Evolutionary conservation across 305 asterid genomes (phyloP).

Genomic region (Fraxinus sp.): DNA sequence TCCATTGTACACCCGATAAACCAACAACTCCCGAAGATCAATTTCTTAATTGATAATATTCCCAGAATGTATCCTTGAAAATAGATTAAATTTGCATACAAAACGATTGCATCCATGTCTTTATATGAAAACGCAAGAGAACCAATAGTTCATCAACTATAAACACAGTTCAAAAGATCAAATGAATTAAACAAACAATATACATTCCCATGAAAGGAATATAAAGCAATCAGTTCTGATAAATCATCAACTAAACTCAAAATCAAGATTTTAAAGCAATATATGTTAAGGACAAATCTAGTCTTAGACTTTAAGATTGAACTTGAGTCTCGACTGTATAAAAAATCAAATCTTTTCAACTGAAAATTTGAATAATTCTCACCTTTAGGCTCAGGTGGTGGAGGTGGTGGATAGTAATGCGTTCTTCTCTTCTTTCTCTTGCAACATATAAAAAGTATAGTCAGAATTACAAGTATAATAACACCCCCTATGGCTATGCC

Average conservation of each 20-base stretch:
- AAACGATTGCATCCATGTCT: not conserved
- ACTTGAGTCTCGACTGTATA: not conserved
- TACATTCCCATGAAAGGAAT: not conserved
- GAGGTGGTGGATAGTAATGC: constrained; percentile 51
- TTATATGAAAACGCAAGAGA: not conserved
- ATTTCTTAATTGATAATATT: not conserved
- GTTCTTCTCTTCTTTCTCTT: constrained; percentile 66
- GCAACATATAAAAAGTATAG: constrained; percentile 52
- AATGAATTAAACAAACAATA: not conserved
- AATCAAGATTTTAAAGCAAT: not conserved
- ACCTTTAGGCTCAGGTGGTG: constrained; percentile 67
- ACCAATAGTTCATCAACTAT: not conserved
- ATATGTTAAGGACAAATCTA: not conserved
- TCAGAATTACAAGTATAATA: constrained; percentile 45
- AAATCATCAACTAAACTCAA: not conserved
- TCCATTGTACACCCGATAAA: not conserved
- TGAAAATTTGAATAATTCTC: constrained; percentile 6
- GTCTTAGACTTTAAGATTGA: not conserved
- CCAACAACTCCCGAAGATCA: not conserved
- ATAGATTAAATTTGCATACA: not conserved
- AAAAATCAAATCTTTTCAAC: not conserved
- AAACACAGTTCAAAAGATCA: not conserved
- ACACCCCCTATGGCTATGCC: constrained; percentile 76
- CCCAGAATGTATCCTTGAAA: not conserved
- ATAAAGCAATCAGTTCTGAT: not conserved